Conservation (phyloP, 2,329 filamentous ascomycete genomes). For the Alternaria longipes region DNA sequence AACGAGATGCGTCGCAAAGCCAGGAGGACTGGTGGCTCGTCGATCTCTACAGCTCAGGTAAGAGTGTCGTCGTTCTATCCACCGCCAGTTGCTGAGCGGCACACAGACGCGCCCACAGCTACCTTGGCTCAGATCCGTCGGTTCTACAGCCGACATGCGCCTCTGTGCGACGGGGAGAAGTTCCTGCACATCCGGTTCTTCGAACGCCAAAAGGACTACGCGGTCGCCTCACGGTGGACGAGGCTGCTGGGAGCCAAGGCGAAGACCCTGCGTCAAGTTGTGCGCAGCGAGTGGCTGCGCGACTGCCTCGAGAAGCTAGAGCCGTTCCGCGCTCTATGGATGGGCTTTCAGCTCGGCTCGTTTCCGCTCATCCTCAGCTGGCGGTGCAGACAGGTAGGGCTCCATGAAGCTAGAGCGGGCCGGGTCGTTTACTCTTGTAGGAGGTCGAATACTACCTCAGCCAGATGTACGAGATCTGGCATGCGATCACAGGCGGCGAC, state of each 20-base stretch:
- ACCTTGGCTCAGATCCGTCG: constrained; percentile 7
- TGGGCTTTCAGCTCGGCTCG: constrained; percentile 15
- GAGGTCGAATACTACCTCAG: constrained; percentile 19
- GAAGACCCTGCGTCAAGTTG: constrained; percentile 19
- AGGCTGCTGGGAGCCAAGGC: constrained; percentile 15
- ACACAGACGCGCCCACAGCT: constrained; percentile 5
- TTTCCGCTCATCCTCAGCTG: constrained; percentile 22
- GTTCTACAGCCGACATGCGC: constrained; percentile 13
- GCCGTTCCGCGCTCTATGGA: constrained; percentile 16
- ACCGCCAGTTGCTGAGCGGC: constrained; percentile 4
- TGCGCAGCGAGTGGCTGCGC: constrained; percentile 18
- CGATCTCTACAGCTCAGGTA: constrained; percentile 21
- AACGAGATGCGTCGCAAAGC: not conserved
- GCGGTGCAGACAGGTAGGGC: constrained; percentile 15
- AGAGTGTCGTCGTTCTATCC: not conserved
- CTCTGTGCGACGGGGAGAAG: constrained; percentile 18
- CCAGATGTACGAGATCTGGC: constrained; percentile 18
- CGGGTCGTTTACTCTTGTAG: constrained; percentile 6
- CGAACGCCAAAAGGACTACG: constrained; percentile 12
- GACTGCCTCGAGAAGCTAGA: constrained; percentile 21
- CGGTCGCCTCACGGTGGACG: constrained; percentile 5
- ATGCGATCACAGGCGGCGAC: constrained; percentile 10
- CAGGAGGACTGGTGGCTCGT: constrained; percentile 18
- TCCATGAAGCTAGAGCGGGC: not conserved
- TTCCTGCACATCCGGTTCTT: constrained; percentile 22